phyloP scores from a whole-genome alignment of 2,329 filamentous ascomycete species.

The Lomentospora prolificans region DNA sequence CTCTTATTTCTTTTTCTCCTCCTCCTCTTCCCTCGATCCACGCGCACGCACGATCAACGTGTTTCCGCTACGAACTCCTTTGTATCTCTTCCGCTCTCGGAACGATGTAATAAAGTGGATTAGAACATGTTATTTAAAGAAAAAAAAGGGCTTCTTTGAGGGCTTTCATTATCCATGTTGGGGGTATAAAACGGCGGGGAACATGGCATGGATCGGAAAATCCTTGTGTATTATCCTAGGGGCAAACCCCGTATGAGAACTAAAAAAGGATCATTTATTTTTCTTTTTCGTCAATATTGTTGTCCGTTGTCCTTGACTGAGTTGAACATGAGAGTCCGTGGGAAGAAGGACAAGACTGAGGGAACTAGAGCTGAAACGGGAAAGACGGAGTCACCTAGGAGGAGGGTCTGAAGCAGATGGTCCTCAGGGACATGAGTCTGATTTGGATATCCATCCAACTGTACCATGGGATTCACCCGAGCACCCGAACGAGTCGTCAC shows the following conservation, averaged over 20 bases:
- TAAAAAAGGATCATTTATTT: background rate
- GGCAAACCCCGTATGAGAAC: background rate
- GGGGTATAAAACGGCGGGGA: background rate
- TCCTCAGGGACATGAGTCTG: too few species aligned
- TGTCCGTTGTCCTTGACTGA: background rate
- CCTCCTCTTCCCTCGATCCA: background rate
- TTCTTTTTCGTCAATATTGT: background rate
- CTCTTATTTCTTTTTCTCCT: constrained; percentile 4
- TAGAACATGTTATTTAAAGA: constrained; percentile 2
- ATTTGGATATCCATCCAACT: background rate
- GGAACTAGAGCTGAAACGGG: background rate
- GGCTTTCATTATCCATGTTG: background rate
- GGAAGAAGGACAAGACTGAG: background rate
- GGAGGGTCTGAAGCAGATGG: too few species aligned
- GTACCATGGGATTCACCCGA: background rate
- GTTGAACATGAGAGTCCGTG: background rate
- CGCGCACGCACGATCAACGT: background rate
- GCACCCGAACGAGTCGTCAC: background rate
- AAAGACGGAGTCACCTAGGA: background rate
- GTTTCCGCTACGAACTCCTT: background rate
- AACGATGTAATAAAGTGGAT: constrained; percentile 2
- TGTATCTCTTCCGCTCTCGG: background rate
- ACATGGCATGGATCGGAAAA: background rate
- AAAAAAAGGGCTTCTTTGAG: background rate
- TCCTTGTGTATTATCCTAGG: constrained; percentile 2